Percentiles rank a stretch among this genome's conserved stretches.
Conservation (phyloP, 2,329 filamentous ascomycete genomes). For the Pseudopithomyces maydicus region DNA sequence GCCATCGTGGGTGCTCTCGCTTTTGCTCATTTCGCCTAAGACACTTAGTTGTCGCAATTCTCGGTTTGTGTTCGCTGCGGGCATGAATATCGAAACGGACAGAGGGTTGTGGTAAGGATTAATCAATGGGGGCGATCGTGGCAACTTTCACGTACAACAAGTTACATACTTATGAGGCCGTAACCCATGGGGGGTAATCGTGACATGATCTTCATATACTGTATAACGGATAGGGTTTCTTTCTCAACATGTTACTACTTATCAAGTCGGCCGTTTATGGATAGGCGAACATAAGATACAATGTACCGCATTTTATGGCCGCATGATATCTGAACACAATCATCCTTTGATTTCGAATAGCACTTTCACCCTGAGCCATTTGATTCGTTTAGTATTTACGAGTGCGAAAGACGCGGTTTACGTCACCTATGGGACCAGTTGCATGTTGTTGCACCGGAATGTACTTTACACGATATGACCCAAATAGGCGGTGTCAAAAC, state of each 20-base stretch:
- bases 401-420: too few species aligned
- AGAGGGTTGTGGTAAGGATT: slow-evolving; percentile 19
- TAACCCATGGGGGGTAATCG: slow-evolving; percentile 16
- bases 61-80: slow-evolving; percentile 9
- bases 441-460: too few species aligned
- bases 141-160: slow-evolving; percentile 21
- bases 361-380: too few species aligned
- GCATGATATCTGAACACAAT: neutral
- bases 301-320: slow-evolving; percentile 24
- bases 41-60: neutral
- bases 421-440: too few species aligned
- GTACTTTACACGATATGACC: too few species aligned
- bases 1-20: slow-evolving; percentile 33
- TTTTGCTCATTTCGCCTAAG: slow-evolving; percentile 33
- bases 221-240: slow-evolving; percentile 30
- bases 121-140: slow-evolving; percentile 21
- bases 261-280: slow-evolving; percentile 20
- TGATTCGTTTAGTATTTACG: too few species aligned
- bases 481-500: too few species aligned
- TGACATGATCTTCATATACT: slow-evolving; percentile 27
- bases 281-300: slow-evolving; percentile 33
- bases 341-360: too few species aligned
- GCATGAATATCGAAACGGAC: slow-evolving; percentile 6
- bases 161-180: slow-evolving; percentile 23
- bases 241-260: slow-evolving; percentile 36